A percentile compares a stretch with the other conserved stretches of the same genome.
These are phyloP conservation scores for Globisporangium apiculatum DNA, from an alignment of 352 stramenopile species.

Conservation along the genomic window DNA sequence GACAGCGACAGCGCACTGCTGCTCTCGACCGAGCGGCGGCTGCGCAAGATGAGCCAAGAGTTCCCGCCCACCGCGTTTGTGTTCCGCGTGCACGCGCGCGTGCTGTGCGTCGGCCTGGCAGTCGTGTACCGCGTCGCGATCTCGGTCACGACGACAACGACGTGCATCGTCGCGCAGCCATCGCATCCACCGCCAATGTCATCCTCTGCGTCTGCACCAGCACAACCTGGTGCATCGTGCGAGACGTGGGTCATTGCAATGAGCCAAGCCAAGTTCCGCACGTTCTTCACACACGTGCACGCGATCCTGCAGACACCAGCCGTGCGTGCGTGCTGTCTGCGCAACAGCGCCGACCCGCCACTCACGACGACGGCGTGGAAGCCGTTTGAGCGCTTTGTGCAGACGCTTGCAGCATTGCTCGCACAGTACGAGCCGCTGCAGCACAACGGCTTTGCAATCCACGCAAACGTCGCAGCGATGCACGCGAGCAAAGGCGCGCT, in stretches of 20 bases:
- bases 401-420: conserved; percentile 26
- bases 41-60: conserved; percentile 59
- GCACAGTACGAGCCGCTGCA: conserved; percentile 27
- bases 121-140: conserved; percentile 55
- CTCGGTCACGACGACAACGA: conserved; percentile 13
- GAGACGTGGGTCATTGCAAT: conserved; percentile 56
- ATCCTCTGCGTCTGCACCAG: conserved; percentile 1
- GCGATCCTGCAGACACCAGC: conserved; percentile 31
- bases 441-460: conserved; percentile 32
- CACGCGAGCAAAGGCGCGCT: conserved; percentile 29
- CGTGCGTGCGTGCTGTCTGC: conserved; percentile 15
- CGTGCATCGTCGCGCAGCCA: conserved; percentile 8
- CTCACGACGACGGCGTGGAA: conserved; percentile 21
- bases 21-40: conserved; percentile 26
- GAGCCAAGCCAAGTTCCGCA: conserved; percentile 48
- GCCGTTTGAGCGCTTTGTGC: conserved; percentile 41
- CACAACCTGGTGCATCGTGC: conserved; percentile 14
- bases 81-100: conserved; percentile 35
- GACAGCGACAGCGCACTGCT: background rate
- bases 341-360: conserved; percentile 3
- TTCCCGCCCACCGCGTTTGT: conserved; percentile 38
- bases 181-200: conserved; percentile 1
- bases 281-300: conserved; percentile 35
- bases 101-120: conserved; percentile 48
- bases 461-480: conserved; percentile 26